These are phyloP conservation scores for Sicyos edulis DNA, from an alignment of 306 rosid species.

Conservation along the genomic window DNA sequence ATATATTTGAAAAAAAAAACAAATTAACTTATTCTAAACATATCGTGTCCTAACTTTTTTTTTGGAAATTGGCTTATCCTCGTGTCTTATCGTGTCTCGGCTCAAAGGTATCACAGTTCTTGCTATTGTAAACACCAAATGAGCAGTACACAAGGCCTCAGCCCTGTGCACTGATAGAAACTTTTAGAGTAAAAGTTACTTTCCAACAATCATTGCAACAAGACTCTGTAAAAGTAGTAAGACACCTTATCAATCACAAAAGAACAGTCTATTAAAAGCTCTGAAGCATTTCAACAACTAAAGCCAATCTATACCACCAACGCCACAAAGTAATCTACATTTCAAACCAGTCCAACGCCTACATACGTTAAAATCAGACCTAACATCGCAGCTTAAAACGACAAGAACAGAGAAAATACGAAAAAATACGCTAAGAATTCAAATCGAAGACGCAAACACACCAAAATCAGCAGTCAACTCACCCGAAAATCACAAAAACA, in stretches of 20 bases:
- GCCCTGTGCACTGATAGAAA: conserved; percentile 9
- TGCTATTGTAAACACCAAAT: background rate
- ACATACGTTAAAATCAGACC: background rate
- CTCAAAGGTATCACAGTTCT: background rate
- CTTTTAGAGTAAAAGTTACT: conserved; percentile 3
- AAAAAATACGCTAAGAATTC: background rate
- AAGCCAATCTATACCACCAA: background rate
- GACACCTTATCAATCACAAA: background rate
- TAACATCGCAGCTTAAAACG: conserved; percentile 3
- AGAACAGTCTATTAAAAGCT: background rate
- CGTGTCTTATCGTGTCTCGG: too few species aligned
- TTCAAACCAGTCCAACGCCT: conserved; percentile 5
- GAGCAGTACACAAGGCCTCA: conserved; percentile 1
- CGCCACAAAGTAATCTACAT: background rate
- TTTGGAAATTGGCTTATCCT: too few species aligned
- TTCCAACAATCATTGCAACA: conserved; percentile 7
- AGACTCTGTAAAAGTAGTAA: background rate
- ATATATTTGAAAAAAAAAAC: too few species aligned
- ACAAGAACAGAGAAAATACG: background rate
- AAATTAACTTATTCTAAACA: too few species aligned
- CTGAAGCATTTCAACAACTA: conserved; percentile 10
- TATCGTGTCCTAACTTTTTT: too few species aligned
- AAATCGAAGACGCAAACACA: background rate
- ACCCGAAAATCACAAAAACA: background rate
- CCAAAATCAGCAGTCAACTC: background rate